These are phyloP conservation scores for Excoecaria agallocha DNA, from an alignment of 345 rosid genomes.

Conservation along the genomic window DNA sequence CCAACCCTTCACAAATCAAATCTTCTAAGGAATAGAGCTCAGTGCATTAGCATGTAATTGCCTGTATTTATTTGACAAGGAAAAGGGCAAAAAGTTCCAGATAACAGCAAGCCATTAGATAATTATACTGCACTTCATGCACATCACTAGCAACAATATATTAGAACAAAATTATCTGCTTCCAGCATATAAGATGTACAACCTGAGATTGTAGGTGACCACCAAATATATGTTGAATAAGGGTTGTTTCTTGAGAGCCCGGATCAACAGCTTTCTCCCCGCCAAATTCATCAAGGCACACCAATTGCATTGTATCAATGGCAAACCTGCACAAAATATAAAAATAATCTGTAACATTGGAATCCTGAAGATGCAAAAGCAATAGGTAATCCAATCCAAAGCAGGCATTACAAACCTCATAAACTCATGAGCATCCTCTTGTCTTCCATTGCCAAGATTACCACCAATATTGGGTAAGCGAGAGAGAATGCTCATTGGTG, in stretches of 20 bases:
- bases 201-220: conserved; percentile 96
- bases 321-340: conserved; percentile 61
- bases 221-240: conserved; percentile 88
- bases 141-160: too few relatives aligned
- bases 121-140: background rate
- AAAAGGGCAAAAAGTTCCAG: background rate
- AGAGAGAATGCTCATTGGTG: conserved; percentile 78
- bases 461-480: conserved; percentile 83
- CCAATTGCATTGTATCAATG: conserved; percentile 93
- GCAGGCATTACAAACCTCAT: conserved; percentile 60
- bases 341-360: background rate
- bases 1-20: background rate
- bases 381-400: background rate
- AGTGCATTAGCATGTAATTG: background rate
- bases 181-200: too few relatives aligned
- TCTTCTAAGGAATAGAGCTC: background rate
- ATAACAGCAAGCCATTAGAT: background rate
- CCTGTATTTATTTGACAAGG: background rate
- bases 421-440: conserved; percentile 98
- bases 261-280: conserved; percentile 82
- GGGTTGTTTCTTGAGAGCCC: conserved; percentile 74
- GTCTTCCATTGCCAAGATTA: conserved; percentile 93
- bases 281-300: conserved; percentile 89
- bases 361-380: background rate
- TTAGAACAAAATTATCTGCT: too few relatives aligned